Evolutionary conservation across 1,284 basidiomycete genomes (phyloP), one percentile per base, ranked within the genome.

Genomic region (Cryptococcus maquisensis): DNA sequence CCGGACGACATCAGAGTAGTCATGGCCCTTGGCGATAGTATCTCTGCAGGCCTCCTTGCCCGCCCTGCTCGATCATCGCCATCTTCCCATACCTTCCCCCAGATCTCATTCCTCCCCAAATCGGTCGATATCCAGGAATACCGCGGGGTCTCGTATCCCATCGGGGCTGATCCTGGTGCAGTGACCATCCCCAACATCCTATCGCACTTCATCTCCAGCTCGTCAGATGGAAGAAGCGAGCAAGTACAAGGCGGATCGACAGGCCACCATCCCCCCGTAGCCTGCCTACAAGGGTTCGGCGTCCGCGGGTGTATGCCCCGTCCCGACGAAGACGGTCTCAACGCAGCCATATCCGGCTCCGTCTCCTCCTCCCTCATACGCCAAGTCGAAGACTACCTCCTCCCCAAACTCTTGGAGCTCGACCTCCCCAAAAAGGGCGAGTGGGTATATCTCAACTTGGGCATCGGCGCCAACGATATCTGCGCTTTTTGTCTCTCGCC

Each of bases 21-120:
- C 38, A 73, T 76, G 66, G 75, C 74, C 8, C 28, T 77, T 16
- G 77, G 77, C 1, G 77, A 78, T 55, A 73, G 70, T 1, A 76
- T 78, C 59, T 73, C 75, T 0, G 77, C 76, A 4, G 77, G 67
- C 0, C 56, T 74, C 8, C 66, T 77, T 35, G 75, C 75, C 4
- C 59, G 62, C 37, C 45, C 55, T 16, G 35, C 48, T 21, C 48
- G 47, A 51, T 20, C 46, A 13, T 35, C 24, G 7, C 16, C 10
- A 20, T 20, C 26, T n/a, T 28, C 26, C 18, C 40, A 42, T 45
- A 36, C 16, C 36, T n/a, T 26, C 24, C 26, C n/a, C 12, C 44
- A 36, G 20, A 3, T 15, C 26, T 23, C 41, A 51, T n/a, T 52
- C 23, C 38, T 55, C n/a, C 46, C 54, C 24, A 38, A 20, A n/a